phyloP scores from a whole-genome alignment of 805 yeast genomes.

The Myxozyma neotropica region DNA sequence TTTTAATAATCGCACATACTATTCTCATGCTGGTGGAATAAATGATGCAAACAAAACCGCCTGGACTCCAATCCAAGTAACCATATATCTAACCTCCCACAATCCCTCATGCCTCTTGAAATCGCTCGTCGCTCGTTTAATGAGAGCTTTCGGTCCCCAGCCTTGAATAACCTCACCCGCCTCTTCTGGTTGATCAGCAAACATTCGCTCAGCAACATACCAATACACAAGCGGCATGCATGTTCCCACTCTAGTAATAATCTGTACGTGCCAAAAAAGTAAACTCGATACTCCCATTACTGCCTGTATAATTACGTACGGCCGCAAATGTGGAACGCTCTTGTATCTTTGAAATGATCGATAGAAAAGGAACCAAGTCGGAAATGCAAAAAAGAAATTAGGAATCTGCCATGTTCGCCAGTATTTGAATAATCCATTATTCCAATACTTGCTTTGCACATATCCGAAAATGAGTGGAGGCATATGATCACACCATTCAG shows the following conservation, averaged over 20 bases:
- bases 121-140: constrained; percentile 24
- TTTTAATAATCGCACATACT: no score
- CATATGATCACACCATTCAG: constrained; percentile 71
- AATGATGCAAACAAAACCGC: constrained; percentile 76
- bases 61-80: constrained; percentile 69
- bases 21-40: constrained; percentile 75
- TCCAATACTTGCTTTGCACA: constrained; percentile 83
- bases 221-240: constrained; percentile 77
- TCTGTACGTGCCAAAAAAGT: constrained; percentile 80
- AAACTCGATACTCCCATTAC: constrained; percentile 55
- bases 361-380: constrained; percentile 56
- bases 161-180: constrained; percentile 11
- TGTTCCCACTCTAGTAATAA: constrained; percentile 74
- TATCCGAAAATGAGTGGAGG: constrained; percentile 66
- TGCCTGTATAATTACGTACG: constrained; percentile 46
- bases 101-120: constrained; percentile 39
- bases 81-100: constrained; percentile 51
- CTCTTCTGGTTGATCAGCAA: constrained; percentile 30
- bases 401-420: constrained; percentile 85
- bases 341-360: constrained; percentile 20
- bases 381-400: constrained; percentile 74
- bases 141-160: constrained; percentile 3
- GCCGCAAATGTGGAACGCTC: constrained; percentile 39
- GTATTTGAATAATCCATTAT: constrained; percentile 72
- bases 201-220: constrained; percentile 56